Percentiles rank a stretch among this genome's conserved stretches.
Conservation (phyloP, 768 basidiomycete species). For the Punctularia strigosozonata region DNA sequence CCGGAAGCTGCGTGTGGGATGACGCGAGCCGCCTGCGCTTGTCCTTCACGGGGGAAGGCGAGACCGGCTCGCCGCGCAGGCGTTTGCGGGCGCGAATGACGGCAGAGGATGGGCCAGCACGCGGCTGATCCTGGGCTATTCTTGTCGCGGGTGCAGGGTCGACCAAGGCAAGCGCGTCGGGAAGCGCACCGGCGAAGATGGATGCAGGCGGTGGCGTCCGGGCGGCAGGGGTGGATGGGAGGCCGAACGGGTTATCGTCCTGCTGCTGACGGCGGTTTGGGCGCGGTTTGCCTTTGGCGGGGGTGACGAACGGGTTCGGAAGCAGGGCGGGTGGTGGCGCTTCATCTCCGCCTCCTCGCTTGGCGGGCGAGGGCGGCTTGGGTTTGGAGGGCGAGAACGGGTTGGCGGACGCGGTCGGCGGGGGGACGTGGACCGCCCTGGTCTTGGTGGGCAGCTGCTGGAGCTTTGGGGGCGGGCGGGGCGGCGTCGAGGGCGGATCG, state of each 20-base stretch:
- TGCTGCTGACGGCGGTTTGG: constrained; percentile 4
- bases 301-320: constrained; percentile 35
- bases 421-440: constrained; percentile 39
- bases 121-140: constrained; percentile 6
- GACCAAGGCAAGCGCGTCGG: constrained; percentile 30
- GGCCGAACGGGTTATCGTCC: no score
- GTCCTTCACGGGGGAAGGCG: constrained; percentile 70
- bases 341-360: constrained; percentile 25
- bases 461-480: constrained; percentile 16
- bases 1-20: constrained; percentile 27
- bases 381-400: constrained; percentile 75
- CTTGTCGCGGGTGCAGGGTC: constrained; percentile 9
- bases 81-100: constrained; percentile 68
- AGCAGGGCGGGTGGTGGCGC: constrained; percentile 3
- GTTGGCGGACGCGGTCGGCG: constrained; percentile 48
- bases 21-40: constrained; percentile 54
- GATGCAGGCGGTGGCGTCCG: no score
- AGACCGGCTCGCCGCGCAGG: constrained; percentile 72
- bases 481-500: constrained; percentile 21
- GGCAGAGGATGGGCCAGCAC: constrained; percentile 24
- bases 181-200: no score
- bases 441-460: constrained; percentile 30
- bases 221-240: no score
- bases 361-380: no score
- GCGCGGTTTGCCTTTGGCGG: constrained; percentile 22